Percentiles rank a stretch among this genome's conserved stretches.
phyloP scores from a whole-genome alignment of 2,329 filamentous ascomycete species.

The Chrysoporthe puriensis region DNA sequence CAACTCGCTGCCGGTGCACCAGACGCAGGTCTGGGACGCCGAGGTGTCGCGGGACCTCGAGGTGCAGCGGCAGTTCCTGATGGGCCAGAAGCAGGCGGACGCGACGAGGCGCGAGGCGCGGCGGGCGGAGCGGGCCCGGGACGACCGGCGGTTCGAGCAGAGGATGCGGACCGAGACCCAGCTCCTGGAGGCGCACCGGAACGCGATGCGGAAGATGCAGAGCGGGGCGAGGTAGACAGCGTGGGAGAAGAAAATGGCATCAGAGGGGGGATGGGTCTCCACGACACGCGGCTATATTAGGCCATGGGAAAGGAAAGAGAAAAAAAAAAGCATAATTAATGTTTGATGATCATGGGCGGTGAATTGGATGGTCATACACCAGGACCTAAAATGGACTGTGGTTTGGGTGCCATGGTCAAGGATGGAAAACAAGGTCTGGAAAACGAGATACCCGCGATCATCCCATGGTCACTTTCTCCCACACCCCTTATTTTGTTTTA shows the following conservation, averaged over 20 bases:
- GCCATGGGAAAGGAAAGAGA: too few relatives aligned
- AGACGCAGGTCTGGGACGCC: slow-evolving; percentile 40
- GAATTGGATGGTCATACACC: neutral
- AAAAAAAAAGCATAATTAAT: slow-evolving; percentile 21
- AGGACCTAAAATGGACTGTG: neutral
- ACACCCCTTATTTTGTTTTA: too few relatives aligned
- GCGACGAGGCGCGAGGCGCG: slow-evolving; percentile 63
- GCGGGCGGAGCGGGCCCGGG: slow-evolving; percentile 58
- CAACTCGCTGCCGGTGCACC: slow-evolving; percentile 29
- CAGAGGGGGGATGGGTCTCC: neutral
- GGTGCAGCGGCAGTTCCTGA: slow-evolving; percentile 57
- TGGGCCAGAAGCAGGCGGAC: slow-evolving; percentile 66
- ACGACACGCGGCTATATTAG: neutral
- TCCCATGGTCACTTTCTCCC: neutral
- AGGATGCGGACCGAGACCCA: slow-evolving; percentile 72
- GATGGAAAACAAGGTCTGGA: slow-evolving; percentile 4
- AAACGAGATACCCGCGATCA: slow-evolving; percentile 23
- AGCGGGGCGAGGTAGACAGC: slow-evolving; percentile 38
- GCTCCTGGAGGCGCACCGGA: slow-evolving; percentile 75
- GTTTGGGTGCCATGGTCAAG: neutral
- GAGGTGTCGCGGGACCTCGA: slow-evolving; percentile 55
- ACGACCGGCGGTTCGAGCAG: slow-evolving; percentile 69
- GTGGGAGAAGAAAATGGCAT: neutral
- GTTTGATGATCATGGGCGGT: slow-evolving; percentile 17
- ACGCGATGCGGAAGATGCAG: slow-evolving; percentile 82